A percentile compares a stretch with the other conserved stretches of the same genome.
Evolutionary conservation across 1,284 basidiomycete species (phyloP).

Genomic region (Ustilago hordei): DNA sequence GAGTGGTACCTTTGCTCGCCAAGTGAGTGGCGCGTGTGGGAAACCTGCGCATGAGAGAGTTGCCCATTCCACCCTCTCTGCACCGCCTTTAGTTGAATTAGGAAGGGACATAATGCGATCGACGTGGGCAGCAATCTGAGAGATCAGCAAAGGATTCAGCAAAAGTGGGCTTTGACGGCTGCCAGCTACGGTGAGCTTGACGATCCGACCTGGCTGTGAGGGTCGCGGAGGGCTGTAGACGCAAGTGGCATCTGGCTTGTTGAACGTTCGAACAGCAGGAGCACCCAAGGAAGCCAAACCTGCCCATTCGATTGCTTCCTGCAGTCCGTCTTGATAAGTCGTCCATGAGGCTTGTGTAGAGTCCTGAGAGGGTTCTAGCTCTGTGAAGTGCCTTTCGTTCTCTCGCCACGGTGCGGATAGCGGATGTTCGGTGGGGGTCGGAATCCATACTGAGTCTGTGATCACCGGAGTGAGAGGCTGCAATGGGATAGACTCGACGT

Average conservation of each 20-base stretch:
- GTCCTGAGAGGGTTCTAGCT: conserved; percentile 16
- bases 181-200: conserved; percentile 33
- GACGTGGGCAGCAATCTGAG: conserved; percentile 17
- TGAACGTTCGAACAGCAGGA: conserved; percentile 26
- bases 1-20: conserved; percentile 39
- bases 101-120: conserved; percentile 12
- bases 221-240: conserved; percentile 34
- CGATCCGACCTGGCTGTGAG: conserved; percentile 13
- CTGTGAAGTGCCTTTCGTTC: conserved; percentile 17
- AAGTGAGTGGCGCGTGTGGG: conserved; percentile 54
- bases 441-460: conserved; percentile 44
- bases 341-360: conserved; percentile 17
- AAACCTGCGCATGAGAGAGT: conserved; percentile 45
- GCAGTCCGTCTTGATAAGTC: conserved; percentile 21
- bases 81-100: neutral
- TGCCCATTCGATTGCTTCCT: conserved; percentile 49
- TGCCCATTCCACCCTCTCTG: conserved; percentile 26
- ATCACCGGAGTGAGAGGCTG: neutral
- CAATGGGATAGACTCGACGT: conserved; percentile 17
- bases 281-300: conserved; percentile 33
- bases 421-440: conserved; percentile 15
- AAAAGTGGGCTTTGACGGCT: conserved; percentile 9
- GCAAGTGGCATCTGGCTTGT: conserved; percentile 22
- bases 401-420: conserved; percentile 18
- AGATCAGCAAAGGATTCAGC: conserved; percentile 31